Evolutionary conservation across 768 basidiomycete genomes (phyloP), one percentile per base, ranked within the genome.

Genomic region (Mycena chlorophos): DNA sequence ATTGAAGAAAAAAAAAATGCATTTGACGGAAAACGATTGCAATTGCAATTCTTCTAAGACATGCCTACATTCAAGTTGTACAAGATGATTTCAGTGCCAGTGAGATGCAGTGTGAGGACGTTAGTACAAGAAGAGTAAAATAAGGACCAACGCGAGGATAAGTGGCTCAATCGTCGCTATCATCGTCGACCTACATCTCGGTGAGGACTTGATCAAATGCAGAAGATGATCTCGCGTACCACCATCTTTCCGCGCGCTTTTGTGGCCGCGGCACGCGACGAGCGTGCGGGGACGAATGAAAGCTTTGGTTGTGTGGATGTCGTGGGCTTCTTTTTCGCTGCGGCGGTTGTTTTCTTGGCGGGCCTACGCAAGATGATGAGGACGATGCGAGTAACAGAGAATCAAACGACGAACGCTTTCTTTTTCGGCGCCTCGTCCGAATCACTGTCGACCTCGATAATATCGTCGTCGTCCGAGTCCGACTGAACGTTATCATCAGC

Each of bases 211-310:
- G n/a, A 14, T 16, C 40, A 20, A 42, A 19, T 34, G 17, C 17
- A 34, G 31, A 8, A 34, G 31, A 42, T 8, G 13, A n/a, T n/a
- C n/a, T n/a, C n/a, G n/a, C 40, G 8, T 42, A 79, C 80, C 61
- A 82, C 79, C 70, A 88, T 81, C 70, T 73, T 89, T 39, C 80
- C 79, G 63, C 77, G 82, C 10, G 90, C 87, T 63, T 76, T 84
- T 17, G 83, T 76, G 5, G 90, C 89, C 14, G 90, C 89, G 0
- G 87, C 79, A 50, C 89, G 71, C 1, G 84, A 82, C 16, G 84
- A 79, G 29, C 85, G 73, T 5, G 78, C 75, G 10, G 88, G 84
- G 0, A 84, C 80, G 58, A 91, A 91, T 30, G 71, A 80, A 51
- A 91, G 68, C 39, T 83, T 86, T 1, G 77, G 56, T 67, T 88